A percentile compares a stretch with the other conserved stretches of the same genome.
Conservation (phyloP, 2,329 filamentous ascomycete genomes). For the Calcarisporium arbuscula region DNA sequence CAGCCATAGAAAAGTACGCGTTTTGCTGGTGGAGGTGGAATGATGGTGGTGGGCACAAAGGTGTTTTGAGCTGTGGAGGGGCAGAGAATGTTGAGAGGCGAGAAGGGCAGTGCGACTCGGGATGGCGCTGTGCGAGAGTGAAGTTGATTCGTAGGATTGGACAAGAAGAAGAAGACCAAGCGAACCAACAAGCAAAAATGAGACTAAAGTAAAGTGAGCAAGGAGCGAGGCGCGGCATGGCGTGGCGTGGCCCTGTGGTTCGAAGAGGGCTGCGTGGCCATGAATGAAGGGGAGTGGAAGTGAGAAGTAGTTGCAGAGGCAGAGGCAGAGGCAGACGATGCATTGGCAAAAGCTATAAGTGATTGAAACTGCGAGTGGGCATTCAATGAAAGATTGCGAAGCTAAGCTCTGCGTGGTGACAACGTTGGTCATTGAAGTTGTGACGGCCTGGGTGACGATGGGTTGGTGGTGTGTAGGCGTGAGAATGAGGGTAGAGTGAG, state of each 20-base stretch:
- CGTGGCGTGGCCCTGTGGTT: constrained; percentile 11
- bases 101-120: constrained; percentile 9
- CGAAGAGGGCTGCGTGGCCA: constrained; percentile 16
- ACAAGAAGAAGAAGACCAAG: constrained; percentile 12
- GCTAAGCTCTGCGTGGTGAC: too few species aligned
- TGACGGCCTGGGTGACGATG: too few species aligned
- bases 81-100: constrained; percentile 16
- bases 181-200: constrained; percentile 8
- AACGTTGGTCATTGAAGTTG: too few species aligned
- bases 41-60: constrained; percentile 27
- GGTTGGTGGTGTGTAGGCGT: too few species aligned
- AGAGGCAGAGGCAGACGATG: constrained; percentile 20
- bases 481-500: too few species aligned
- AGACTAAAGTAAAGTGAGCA: neutral
- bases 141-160: constrained; percentile 15
- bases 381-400: too few species aligned
- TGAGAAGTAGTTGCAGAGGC: too few species aligned
- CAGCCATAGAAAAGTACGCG: too few species aligned
- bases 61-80: constrained; percentile 21
- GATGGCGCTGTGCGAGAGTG: constrained; percentile 7
- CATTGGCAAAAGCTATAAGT: constrained; percentile 23
- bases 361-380: constrained; percentile 20
- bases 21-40: too few species aligned
- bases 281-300: too few species aligned
- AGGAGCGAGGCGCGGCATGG: constrained; percentile 7